Conservation (phyloP, 495 filamentous ascomycete species). For the Penicillium diatomitis region DNA sequence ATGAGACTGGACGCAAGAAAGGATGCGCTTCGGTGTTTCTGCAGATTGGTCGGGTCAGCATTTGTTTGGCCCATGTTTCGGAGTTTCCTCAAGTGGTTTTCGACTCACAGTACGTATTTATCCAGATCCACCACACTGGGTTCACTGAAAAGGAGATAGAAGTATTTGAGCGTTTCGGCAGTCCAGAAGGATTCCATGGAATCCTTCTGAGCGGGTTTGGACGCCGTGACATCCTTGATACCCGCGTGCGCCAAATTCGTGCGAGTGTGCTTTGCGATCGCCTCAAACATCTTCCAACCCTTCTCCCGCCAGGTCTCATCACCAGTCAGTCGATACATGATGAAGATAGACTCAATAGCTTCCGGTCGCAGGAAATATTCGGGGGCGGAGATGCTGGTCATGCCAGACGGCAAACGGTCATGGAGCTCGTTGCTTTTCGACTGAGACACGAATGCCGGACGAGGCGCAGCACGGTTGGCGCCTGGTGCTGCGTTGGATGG, state of each 20-base stretch:
- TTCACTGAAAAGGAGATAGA: slow-evolving; percentile 66
- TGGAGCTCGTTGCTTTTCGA: slow-evolving; percentile 15
- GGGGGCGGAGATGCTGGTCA: slow-evolving; percentile 45
- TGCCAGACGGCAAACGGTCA: slow-evolving; percentile 59
- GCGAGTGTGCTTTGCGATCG: slow-evolving; percentile 56
- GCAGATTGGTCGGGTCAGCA: slow-evolving; percentile 5
- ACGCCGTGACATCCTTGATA: slow-evolving; percentile 62
- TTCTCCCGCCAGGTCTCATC: slow-evolving; percentile 71
- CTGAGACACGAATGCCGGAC: slow-evolving; percentile 7
- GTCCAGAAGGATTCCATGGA: slow-evolving; percentile 57
- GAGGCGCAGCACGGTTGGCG: slow-evolving; percentile 15
- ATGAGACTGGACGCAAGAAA: slow-evolving; percentile 35
- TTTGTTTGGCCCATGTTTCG: background rate
- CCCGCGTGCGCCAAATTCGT: slow-evolving; percentile 62
- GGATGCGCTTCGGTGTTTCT: slow-evolving; percentile 52
- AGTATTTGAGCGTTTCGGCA: slow-evolving; percentile 74
- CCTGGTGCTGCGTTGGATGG: background rate
- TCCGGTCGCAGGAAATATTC: slow-evolving; percentile 84
- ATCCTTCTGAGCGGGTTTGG: slow-evolving; percentile 29
- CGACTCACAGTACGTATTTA: slow-evolving; percentile 66
- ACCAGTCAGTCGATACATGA: slow-evolving; percentile 89
- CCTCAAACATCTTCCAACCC: slow-evolving; percentile 85
- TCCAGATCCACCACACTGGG: slow-evolving; percentile 68
- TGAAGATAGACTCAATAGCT: slow-evolving; percentile 91
- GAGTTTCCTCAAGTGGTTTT: too few relatives aligned